Percentiles rank a stretch among this genome's conserved stretches.
Evolutionary conservation across 371 early-diverging fungal species (phyloP).

Genomic region (Mucor piriformis): DNA sequence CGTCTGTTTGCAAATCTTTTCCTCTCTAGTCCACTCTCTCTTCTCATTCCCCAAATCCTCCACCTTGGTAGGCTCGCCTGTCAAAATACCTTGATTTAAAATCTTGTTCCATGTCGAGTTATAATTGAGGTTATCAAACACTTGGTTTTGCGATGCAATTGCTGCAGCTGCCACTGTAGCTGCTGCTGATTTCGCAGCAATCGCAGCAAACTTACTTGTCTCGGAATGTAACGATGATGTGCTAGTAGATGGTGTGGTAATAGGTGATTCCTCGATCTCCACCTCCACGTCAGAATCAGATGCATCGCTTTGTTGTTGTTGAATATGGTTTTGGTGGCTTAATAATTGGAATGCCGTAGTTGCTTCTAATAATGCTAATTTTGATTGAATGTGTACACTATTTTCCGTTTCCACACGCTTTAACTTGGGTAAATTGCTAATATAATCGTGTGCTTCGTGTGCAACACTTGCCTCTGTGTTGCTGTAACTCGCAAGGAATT

Average conservation of each 20-base stretch:
- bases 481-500: slow-evolving; percentile 6
- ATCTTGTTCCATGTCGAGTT: not conserved
- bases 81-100: not conserved
- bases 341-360: slow-evolving; percentile 8
- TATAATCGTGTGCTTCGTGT: not conserved
- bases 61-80: not conserved
- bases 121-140: not conserved
- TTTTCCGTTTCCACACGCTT: no score
- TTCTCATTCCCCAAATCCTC: slow-evolving; percentile 3
- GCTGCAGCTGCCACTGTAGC: not conserved
- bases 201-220: not conserved
- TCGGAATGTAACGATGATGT: slow-evolving; percentile 4
- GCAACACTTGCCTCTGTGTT: not conserved
- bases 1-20: slow-evolving; percentile 44
- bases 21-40: slow-evolving; percentile 32
- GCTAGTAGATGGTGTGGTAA: slow-evolving; percentile 1
- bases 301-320: not conserved
- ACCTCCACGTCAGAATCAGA: slow-evolving; percentile 9
- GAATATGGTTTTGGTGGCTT: not conserved
- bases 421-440: slow-evolving; percentile 1
- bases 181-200: not conserved
- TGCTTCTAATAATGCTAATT: slow-evolving; percentile 13
- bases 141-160: not conserved
- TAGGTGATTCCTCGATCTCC: slow-evolving; percentile 4
- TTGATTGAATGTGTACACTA: no score